These are phyloP conservation scores for Ehretia macrophylla DNA, from an alignment of 257 asterid species.

Conservation along the genomic window DNA sequence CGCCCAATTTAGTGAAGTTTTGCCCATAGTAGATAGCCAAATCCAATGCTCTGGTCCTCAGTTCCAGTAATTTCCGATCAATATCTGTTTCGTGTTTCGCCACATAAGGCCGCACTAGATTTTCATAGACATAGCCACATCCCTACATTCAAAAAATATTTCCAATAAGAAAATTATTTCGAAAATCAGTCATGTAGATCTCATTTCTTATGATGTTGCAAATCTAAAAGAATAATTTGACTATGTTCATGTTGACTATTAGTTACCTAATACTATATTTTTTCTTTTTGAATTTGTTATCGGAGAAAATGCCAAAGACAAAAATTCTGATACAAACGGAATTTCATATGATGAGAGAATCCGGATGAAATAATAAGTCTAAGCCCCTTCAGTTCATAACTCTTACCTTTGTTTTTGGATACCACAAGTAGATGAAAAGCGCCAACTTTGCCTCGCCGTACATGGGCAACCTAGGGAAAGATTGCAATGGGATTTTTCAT, in stretches of 20 bases:
- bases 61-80: slow-evolving; percentile 54
- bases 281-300: no score
- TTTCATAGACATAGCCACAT: slow-evolving; percentile 53
- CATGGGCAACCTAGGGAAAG: slow-evolving; percentile 71
- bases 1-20: slow-evolving; percentile 71
- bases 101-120: slow-evolving; percentile 59
- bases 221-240: no score
- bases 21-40: slow-evolving; percentile 71
- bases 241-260: no score
- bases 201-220: no score
- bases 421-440: slow-evolving; percentile 85
- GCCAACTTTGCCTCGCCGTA: slow-evolving; percentile 87
- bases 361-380: no score
- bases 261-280: no score
- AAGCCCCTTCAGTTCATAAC: not conserved
- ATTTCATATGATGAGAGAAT: no score
- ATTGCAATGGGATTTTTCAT: not conserved
- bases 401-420: slow-evolving; percentile 73
- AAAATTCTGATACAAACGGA: no score
- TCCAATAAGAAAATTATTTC: not conserved
- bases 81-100: slow-evolving; percentile 65
- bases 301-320: no score
- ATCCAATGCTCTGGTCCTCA: slow-evolving; percentile 69
- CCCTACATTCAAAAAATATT: slow-evolving; percentile 37
- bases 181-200: no score